Evolutionary conservation across 2,329 filamentous ascomycete genomes (phyloP).

Genomic region (Cordyceps fumosorosea): DNA sequence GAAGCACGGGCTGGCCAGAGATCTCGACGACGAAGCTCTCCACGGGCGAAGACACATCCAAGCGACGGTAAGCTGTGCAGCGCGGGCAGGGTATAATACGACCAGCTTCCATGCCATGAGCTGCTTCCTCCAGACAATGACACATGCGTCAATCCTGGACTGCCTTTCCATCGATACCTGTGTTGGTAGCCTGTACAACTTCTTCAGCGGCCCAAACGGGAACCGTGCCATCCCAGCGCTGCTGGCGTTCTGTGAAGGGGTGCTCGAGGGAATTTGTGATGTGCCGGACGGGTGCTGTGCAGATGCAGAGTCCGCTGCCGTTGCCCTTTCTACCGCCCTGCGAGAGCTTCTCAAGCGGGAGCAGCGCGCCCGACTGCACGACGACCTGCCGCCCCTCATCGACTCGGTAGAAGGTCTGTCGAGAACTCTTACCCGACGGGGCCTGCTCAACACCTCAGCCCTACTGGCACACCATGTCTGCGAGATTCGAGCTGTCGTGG

Average conservation of each 20-base stretch:
- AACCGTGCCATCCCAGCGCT: constrained; percentile 5
- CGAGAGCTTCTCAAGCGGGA: constrained; percentile 8
- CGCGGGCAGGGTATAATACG: background rate
- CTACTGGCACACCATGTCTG: background rate
- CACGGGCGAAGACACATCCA: constrained; percentile 2
- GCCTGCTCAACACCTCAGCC: background rate
- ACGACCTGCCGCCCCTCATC: constrained; percentile 3
- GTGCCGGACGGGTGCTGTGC: background rate
- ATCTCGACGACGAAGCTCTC: constrained; percentile 2
- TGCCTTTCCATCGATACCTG: constrained; percentile 9
- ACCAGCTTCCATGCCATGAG: background rate
- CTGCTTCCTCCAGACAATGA: constrained; percentile 8
- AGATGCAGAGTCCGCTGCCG: background rate
- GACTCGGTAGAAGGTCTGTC: constrained; percentile 1
- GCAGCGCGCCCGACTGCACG: constrained; percentile 6
- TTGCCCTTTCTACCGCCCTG: constrained; percentile 6
- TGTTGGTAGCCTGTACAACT: constrained; percentile 8
- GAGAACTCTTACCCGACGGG: background rate
- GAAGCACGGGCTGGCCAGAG: constrained; percentile 2
- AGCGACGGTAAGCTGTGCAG: background rate
- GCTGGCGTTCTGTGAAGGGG: background rate
- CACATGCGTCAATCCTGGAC: constrained; percentile 5
- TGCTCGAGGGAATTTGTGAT: background rate
- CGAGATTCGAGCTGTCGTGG: constrained; percentile 9
- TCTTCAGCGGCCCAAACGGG: constrained; percentile 9